Percentiles rank a stretch among this genome's conserved stretches.
Evolutionary conservation across 2,329 filamentous ascomycete genomes (phyloP).

Genomic region (Passalora sequoiae): DNA sequence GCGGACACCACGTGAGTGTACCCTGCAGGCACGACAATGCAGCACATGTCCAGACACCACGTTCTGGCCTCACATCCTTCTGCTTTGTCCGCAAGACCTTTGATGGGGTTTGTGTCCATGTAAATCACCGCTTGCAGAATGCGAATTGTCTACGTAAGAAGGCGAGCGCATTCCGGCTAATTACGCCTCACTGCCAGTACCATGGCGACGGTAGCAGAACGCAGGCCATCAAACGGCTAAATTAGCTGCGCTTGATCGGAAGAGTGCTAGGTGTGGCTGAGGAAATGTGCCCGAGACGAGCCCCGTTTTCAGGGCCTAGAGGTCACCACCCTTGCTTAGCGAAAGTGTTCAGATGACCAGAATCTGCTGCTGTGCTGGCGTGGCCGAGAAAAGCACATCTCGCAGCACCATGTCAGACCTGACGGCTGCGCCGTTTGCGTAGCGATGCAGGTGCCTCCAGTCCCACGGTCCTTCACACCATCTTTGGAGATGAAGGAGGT

Average conservation of each 20-base stretch:
- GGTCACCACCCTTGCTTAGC: not conserved
- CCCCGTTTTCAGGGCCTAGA: too few relatives aligned
- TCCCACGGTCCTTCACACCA: constrained; percentile 3
- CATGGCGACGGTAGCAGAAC: constrained; percentile 2
- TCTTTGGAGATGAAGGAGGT: not conserved
- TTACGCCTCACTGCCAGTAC: constrained; percentile 3
- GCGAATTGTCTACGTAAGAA: too few relatives aligned
- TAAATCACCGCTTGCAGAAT: too few relatives aligned
- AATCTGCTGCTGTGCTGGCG: not conserved
- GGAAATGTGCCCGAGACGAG: not conserved
- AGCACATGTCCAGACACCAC: too few relatives aligned
- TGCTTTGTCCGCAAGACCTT: too few relatives aligned
- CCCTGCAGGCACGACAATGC: too few relatives aligned
- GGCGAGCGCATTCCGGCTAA: constrained; percentile 7
- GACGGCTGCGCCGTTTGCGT: too few relatives aligned
- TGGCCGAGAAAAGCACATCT: not conserved
- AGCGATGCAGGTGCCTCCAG: constrained; percentile 4
- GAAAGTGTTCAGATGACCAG: constrained; percentile 1
- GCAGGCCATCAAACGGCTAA: constrained; percentile 5
- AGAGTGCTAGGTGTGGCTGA: constrained; percentile 2
- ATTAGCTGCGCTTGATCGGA: constrained; percentile 2
- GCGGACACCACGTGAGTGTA: too few relatives aligned
- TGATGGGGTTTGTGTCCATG: too few relatives aligned
- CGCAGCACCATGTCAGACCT: constrained; percentile 2
- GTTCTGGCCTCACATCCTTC: too few relatives aligned